phyloP scores from a whole-genome alignment of 2,329 filamentous ascomycete species.

The Ceratocystis cubensis region DNA sequence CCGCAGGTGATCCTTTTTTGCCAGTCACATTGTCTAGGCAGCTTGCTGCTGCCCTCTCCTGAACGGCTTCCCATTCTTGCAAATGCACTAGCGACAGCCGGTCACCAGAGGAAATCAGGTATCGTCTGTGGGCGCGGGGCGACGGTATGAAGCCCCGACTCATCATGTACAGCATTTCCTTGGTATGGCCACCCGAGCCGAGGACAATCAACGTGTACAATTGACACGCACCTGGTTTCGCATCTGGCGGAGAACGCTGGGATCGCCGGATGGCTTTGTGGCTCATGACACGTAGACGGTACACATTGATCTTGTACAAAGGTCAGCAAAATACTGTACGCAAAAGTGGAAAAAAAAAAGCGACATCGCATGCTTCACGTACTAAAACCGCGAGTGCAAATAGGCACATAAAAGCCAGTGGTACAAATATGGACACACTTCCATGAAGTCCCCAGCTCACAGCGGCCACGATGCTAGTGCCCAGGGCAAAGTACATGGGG shows the following conservation, averaged over 20 bases:
- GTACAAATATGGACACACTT: conserved; percentile 3
- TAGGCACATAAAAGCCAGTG: background rate
- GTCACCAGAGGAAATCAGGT: conserved; percentile 25
- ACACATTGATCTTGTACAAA: conserved; percentile 11
- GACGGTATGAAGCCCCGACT: conserved; percentile 41
- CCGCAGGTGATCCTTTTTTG: conserved; percentile 24
- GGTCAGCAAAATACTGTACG: background rate
- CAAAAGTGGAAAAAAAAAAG: background rate
- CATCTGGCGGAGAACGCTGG: background rate
- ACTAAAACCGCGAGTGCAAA: background rate
- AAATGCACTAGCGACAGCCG: conserved; percentile 55
- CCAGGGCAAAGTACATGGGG: conserved; percentile 14
- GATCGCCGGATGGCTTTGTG: background rate
- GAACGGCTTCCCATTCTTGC: conserved; percentile 33
- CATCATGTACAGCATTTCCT: conserved; percentile 86
- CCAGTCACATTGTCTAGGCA: background rate
- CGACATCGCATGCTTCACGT: background rate
- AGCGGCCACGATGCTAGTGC: background rate
- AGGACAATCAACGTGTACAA: conserved; percentile 42
- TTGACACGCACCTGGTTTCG: background rate
- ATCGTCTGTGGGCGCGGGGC: conserved; percentile 47
- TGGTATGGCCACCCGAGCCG: conserved; percentile 86
- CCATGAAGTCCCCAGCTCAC: conserved; percentile 2
- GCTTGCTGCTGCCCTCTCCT: background rate
- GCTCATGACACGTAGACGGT: background rate